Conservation (phyloP, 208 protist genomes). For the Naegleria lovaniensis region DNA sequence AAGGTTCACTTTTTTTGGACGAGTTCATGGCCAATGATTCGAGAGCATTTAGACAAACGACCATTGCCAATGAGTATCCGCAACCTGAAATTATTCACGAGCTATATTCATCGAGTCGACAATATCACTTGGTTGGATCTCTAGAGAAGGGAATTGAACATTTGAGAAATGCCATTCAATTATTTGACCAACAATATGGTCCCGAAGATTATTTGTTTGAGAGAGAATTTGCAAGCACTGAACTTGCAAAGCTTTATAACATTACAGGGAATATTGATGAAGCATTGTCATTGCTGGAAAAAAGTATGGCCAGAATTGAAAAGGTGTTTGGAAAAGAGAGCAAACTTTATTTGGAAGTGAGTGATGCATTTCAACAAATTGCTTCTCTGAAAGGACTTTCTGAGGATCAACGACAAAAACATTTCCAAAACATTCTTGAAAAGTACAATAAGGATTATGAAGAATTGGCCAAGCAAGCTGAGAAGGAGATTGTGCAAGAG, state of each 20-base stretch:
- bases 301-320: background rate
- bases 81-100: background rate
- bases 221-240: background rate
- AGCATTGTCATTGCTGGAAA: background rate
- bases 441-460: background rate
- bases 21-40: background rate
- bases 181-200: background rate
- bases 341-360: background rate
- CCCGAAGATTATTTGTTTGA: background rate
- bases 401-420: background rate
- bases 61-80: background rate
- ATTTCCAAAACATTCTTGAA: background rate
- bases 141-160: background rate
- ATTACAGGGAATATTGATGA: background rate
- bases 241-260: background rate
- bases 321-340: background rate
- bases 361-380: background rate
- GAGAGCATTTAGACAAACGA: background rate
- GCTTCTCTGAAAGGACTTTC: background rate
- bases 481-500: too few species aligned
- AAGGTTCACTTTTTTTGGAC: background rate
- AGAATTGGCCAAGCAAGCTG: too few species aligned
- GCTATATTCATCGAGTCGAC: background rate
- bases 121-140: background rate
- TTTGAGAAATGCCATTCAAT: background rate